Evolutionary conservation across 148 eudicot genomes (phyloP).

Genomic region (Rhododendron vialii): DNA sequence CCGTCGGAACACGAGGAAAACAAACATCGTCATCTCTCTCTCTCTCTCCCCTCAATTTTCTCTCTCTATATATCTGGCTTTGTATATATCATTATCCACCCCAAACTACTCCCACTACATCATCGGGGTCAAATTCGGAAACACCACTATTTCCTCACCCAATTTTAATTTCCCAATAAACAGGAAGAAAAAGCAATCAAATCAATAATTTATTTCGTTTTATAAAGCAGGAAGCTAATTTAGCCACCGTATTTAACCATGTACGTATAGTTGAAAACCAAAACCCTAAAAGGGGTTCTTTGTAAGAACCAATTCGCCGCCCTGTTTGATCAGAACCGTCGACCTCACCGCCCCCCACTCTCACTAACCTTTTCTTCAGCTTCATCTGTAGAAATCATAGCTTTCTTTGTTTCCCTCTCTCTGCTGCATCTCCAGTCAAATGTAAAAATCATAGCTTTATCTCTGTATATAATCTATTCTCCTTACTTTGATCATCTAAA

Average conservation of each 20-base stretch:
- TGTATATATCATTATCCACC: not conserved
- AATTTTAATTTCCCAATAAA: not conserved
- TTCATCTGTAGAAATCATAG: not conserved
- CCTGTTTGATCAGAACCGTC: conserved; percentile 24
- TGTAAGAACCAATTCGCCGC: conserved; percentile 37
- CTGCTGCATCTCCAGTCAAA: not conserved
- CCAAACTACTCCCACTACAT: not conserved
- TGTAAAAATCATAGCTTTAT: not conserved
- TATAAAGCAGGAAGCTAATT: not conserved
- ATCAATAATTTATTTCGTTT: not conserved
- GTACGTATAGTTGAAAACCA: conserved; percentile 16
- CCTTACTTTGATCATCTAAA: not conserved
- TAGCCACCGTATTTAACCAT: not conserved
- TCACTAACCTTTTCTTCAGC: not conserved
- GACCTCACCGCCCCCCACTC: not conserved
- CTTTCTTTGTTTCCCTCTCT: not conserved
- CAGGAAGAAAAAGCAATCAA: not conserved
- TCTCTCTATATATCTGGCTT: not conserved
- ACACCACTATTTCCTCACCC: not conserved
- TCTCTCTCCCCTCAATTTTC: not conserved
- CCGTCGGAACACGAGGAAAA: conserved; percentile 11
- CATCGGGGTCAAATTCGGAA: not conserved
- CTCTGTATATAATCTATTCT: not conserved
- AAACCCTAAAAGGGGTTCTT: conserved; percentile 44
- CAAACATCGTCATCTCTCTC: not conserved